Conservation (phyloP, 176 grass and related monocot species). For the Alloteropsis semialata region DNA sequence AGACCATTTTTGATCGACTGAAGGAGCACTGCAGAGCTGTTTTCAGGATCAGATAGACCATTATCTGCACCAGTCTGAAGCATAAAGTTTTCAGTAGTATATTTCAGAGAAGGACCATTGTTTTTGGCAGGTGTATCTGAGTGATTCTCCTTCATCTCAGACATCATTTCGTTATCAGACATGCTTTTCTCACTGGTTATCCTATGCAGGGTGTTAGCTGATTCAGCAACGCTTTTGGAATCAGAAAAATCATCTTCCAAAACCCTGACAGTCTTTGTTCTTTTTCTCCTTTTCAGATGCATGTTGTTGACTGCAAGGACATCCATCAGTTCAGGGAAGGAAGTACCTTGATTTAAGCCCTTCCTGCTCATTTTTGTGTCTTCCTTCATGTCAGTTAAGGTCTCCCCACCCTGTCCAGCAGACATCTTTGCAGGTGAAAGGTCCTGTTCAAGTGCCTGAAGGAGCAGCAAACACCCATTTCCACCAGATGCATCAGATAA, state of each 20-base stretch:
- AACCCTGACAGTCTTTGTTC: constrained; percentile 36
- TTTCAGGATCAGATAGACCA: constrained; percentile 30
- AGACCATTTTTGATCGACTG: constrained; percentile 30
- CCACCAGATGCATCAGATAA: constrained; percentile 30
- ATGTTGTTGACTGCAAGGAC: constrained; percentile 22
- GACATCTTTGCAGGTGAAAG: constrained; percentile 30
- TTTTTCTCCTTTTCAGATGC: constrained; percentile 36
- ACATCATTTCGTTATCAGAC: constrained; percentile 19
- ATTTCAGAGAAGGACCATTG: neutral
- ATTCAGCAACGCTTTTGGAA: constrained; percentile 25
- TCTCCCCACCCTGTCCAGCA: neutral
- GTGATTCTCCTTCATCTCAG: constrained; percentile 16
- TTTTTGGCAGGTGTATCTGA: constrained; percentile 11
- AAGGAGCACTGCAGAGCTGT: constrained; percentile 15
- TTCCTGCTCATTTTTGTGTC: constrained; percentile 5
- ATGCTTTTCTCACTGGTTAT: constrained; percentile 37
- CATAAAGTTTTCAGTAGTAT: constrained; percentile 5
- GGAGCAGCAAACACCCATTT: constrained; percentile 53
- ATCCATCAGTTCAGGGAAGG: constrained; percentile 7
- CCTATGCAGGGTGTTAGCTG: constrained; percentile 30
- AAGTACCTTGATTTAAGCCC: neutral
- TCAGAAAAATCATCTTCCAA: constrained; percentile 34
- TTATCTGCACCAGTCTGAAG: constrained; percentile 14
- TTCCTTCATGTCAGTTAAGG: constrained; percentile 14
- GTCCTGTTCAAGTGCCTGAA: constrained; percentile 56